Conservation (phyloP, 2,329 filamentous ascomycete genomes). For the Pestalotiopsis fici region DNA sequence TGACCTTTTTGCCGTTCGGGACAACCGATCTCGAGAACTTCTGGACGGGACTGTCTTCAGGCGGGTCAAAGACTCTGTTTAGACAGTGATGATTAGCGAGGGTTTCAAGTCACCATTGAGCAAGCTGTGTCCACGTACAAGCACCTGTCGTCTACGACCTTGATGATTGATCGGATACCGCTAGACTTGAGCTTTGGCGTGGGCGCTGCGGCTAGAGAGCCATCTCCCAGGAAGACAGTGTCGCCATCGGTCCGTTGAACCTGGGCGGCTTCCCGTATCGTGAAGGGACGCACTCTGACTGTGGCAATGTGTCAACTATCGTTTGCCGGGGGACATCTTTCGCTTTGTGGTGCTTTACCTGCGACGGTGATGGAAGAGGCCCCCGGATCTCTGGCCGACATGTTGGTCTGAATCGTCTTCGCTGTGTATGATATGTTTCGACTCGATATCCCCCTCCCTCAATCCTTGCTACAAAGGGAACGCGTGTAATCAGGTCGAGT, state of each 20-base stretch:
- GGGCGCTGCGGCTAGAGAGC: slow-evolving; percentile 85
- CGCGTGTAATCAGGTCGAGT: neutral
- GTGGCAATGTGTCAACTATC: slow-evolving; percentile 19
- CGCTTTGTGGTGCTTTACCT: slow-evolving; percentile 36
- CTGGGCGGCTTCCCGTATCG: slow-evolving; percentile 92
- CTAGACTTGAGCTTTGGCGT: slow-evolving; percentile 83
- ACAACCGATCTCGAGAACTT: slow-evolving; percentile 83
- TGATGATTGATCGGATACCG: slow-evolving; percentile 88
- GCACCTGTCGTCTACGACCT: slow-evolving; percentile 94
- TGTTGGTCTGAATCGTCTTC: slow-evolving; percentile 18
- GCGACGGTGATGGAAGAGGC: slow-evolving; percentile 62
- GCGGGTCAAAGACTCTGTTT: slow-evolving; percentile 88
- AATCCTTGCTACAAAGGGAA: too few relatives aligned
- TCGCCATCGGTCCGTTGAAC: slow-evolving; percentile 79
- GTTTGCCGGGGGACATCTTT: neutral
- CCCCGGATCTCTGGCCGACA: slow-evolving; percentile 41
- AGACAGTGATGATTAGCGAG: neutral
- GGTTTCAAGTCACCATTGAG: neutral
- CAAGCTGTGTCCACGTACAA: slow-evolving; percentile 64
- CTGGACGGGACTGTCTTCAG: slow-evolving; percentile 90
- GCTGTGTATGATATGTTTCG: neutral
- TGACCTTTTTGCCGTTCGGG: slow-evolving; percentile 84
- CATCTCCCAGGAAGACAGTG: slow-evolving; percentile 92
- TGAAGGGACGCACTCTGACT: slow-evolving; percentile 73
- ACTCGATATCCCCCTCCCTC: neutral